Base-by-base conservation (phyloP, 176 grass and related monocot species). In the Panicum miliaceum region DNA sequence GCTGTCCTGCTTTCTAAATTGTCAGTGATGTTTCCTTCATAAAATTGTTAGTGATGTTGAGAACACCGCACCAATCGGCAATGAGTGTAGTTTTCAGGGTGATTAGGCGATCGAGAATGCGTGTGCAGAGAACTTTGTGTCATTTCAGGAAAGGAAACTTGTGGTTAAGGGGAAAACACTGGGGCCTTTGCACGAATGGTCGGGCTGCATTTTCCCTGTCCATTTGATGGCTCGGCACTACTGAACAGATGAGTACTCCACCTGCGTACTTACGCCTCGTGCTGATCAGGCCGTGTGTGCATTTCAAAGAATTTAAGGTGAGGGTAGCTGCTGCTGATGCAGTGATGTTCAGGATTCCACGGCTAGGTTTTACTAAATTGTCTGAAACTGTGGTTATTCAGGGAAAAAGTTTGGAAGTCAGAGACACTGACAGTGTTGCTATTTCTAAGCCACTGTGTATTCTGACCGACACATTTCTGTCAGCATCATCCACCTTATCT, bases 1-100 rank as follows among this genome's bases (percentile, higher is more conserved):
- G 48, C 78, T 19, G 51, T 14, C 65, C 79, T 66, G 67, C 74
- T 90, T 73, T 86, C 47, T 7, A 11, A 79, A 66, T 51, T 34
- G 40, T 25, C 12, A 1, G 0, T 32, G 78, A 78, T 18, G 57
- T 23, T 71, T 46, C 11, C 45, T 13, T 47, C 9, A 12, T 3
- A 46, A 20, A 79, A 66, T 51, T 34, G 40, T 34, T 18, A 1
- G 0, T 19, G 83, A 72, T 18, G 65, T 23, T 71, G 88, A 78
- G 56, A 77, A 46, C 71, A 58, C 64, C 20, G 6, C 56, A 22
- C 40, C 46, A n/a, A 22, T 36, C 18, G 27, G 11, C 35, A 14
- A 58, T 23, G 38, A 13, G n/a, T 18, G 79, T 60, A 38, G 52
- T 68, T 27, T 4, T 79, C 34, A 41, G 57, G 16, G 14, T 9